Evolutionary conservation across 768 basidiomycete species (phyloP).

Genomic region (Steccherinum ochraceum): DNA sequence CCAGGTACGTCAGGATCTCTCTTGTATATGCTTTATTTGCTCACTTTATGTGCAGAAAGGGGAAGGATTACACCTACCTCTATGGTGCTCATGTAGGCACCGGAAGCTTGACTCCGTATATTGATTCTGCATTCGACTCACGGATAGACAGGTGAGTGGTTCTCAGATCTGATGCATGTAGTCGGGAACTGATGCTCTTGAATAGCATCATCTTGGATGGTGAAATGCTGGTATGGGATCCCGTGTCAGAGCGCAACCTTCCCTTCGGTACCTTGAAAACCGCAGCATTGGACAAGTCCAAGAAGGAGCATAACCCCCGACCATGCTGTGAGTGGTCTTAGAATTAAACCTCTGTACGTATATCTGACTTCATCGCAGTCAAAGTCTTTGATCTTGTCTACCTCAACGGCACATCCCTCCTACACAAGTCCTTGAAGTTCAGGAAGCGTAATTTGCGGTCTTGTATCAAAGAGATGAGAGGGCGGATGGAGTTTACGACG

Average conservation of each 20-base stretch:
- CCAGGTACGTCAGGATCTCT: conserved; percentile 44
- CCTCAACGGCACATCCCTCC: conserved; percentile 75
- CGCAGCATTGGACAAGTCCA: conserved; percentile 77
- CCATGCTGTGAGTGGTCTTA: conserved; percentile 93
- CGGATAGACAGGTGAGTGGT: conserved; percentile 72
- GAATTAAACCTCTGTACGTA: background rate
- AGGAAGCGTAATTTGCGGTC: conserved; percentile 73
- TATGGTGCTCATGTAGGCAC: conserved; percentile 81
- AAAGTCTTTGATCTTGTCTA: conserved; percentile 95
- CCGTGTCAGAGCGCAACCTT: conserved; percentile 76
- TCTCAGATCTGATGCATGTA: background rate
- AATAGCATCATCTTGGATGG: conserved; percentile 89
- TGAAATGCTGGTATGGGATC: conserved; percentile 99
- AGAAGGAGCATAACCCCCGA: conserved; percentile 65
- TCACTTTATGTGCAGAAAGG: conserved; percentile 49
- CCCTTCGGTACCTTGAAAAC: conserved; percentile 95
- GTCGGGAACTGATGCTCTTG: background rate
- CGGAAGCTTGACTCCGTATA: conserved; percentile 86
- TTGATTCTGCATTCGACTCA: conserved; percentile 68
- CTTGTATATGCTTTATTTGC: conserved; percentile 2
- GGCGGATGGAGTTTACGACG: conserved; percentile 74
- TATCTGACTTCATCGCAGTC: conserved; percentile 47
- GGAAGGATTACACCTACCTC: conserved; percentile 85
- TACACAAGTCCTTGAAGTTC: conserved; percentile 63
- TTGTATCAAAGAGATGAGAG: conserved; percentile 62